Evolutionary conservation across 2,329 filamentous ascomycete species (phyloP), one percentile per base, ranked within the genome.

Genomic region (Cadophora sp.): DNA sequence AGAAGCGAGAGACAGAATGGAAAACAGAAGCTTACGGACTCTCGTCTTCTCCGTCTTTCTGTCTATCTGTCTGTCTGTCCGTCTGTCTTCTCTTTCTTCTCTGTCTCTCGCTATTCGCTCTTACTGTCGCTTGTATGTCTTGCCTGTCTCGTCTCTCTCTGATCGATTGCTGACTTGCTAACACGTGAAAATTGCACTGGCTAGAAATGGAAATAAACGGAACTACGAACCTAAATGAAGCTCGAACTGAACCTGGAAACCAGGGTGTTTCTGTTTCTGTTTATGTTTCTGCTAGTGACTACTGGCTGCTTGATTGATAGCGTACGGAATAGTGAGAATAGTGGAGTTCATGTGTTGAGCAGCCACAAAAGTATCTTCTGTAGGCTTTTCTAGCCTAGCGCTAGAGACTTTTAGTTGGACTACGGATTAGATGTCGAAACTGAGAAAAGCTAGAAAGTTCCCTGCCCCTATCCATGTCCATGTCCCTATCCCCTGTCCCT

Each of bases 351-450:
- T 55, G 51, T 55, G 14, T 55, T 31, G 24, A 27, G 24, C 24
- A 29, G 14, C 50, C 26, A 19, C 50, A 19, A n/a, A 53, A n/a
- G n/a, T n/a, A n/a, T n/a, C n/a, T n/a, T n/a, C n/a, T n/a, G 51
- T 55, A 55, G 51, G 51, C 24, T 55, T 55, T 27, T 31, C 26
- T 55, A 31, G 51, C 51, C 51, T 55, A 55, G 26, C 51, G 26
- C 26, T 31, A 55, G 51, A 55, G 26, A 26, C n/a, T 31, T 55
- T 31, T 31, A 55, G 27, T 7, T 27, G 14, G 50, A 5, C 50
- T 29, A 29, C 9, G 50, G 26, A 53, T 53, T 29, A 29, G 22
- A 22, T 22, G 3, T 48, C 43, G n/a, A 22, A 43, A 43, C 16
- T 43, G 16, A 43, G 12, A 16, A 43, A 3, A 43, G 40, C 40